Base-by-base conservation (phyloP, 345 rosid species). In the Raphanus sativus region DNA sequence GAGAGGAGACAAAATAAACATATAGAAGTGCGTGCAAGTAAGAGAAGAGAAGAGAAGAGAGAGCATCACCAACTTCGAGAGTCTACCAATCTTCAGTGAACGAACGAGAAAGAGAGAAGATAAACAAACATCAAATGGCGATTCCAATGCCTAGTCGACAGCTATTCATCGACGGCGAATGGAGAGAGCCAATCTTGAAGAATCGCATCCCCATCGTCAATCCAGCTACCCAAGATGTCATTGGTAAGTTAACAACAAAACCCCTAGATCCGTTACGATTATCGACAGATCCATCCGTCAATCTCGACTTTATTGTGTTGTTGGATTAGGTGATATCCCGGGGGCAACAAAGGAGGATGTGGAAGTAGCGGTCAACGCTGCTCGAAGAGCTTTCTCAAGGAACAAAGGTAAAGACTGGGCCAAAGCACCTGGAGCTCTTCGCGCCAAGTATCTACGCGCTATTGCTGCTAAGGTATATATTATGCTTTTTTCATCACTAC, bases 391-490 rank as follows among this genome's bases (percentile, higher is more conserved):
- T 5, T 83, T 95, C 66, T 38, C 80, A 15, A 85, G 90, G 84
- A 89, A 92, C 77, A 87, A 84, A 77, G 99, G 98, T 6, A 82
- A 79, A 59, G 97, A 87, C 29, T 95, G 98, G 99, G 83, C 99
- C 9, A 82, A 73, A 0, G 92, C 97, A 7, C 64, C 97, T 16
- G 98, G 98, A 45, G 85, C 93, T 56, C 74, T 84, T 36, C 96
- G 98, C 63, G 98, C 97, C 4, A 92, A 90, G 90, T 91, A 82
- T 74, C 62, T 95, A 75, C 97, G 96, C n/a, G 99, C 96, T 70
- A 95, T 95, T 83, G 94, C 99, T 78, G 89, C 93, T 9, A 95
- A 94, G 98, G 98, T 94, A n/a, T n/a, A n/a, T n/a, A 52, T 9
- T 4, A 55, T 56, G 29, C 29, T 36, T 8, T 74, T 62, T 25